phyloP scores from a whole-genome alignment of 495 filamentous ascomycete species.

The Podospora appendiculata region DNA sequence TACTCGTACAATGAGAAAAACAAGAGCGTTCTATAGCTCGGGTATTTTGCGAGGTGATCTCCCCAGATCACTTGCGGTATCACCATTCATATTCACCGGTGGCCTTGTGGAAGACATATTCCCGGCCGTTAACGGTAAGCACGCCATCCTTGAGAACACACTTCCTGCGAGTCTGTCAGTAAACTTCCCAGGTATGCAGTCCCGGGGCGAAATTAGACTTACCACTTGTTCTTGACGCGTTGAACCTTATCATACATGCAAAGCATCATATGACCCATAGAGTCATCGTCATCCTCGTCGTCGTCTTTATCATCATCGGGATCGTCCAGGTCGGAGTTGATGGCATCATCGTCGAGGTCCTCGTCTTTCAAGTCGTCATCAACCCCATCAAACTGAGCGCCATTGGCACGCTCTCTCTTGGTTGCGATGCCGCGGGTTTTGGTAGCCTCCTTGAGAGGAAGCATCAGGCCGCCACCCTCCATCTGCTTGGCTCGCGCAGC shows the following conservation, averaged over 20 bases:
- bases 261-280: conserved; percentile 76
- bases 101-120: conserved; percentile 98
- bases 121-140: conserved; percentile 79
- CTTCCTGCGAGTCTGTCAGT: conserved; percentile 49
- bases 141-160: conserved; percentile 96
- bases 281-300: conserved; percentile 75
- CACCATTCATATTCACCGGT: conserved; percentile 97
- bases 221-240: conserved; percentile 99
- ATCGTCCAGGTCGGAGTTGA: conserved; percentile 97
- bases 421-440: conserved; percentile 21
- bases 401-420: conserved; percentile 17
- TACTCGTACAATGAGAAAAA: too few species aligned
- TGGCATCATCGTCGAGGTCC: conserved; percentile 80
- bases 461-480: conserved; percentile 76
- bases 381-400: conserved; percentile 59
- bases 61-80: too few species aligned
- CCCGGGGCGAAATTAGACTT: conserved; percentile 7
- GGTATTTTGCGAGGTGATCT: too few species aligned
- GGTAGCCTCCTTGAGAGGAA: conserved; percentile 49
- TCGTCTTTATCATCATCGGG: conserved; percentile 75
- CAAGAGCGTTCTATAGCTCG: too few species aligned
- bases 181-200: background rate
- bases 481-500: conserved; percentile 58
- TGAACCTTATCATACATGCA: conserved; percentile 99
- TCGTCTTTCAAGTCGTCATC: conserved; percentile 58